Conservation (phyloP, 2,329 filamentous ascomycete genomes). For the Sarocladium strictum region DNA sequence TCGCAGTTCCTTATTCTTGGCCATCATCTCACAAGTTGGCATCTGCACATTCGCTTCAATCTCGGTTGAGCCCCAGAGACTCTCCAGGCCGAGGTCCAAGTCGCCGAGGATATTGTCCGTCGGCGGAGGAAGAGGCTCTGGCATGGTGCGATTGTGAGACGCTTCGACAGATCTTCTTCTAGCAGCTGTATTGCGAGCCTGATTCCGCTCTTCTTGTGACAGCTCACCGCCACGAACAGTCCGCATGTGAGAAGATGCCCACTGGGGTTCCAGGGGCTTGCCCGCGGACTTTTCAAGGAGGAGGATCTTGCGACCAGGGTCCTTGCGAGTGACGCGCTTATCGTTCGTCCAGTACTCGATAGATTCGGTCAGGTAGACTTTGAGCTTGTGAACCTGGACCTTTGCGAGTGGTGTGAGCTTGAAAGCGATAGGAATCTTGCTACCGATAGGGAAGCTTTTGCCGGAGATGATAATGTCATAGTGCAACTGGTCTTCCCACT, state of each 20-base stretch:
- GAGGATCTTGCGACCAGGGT: slow-evolving; percentile 76
- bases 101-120: slow-evolving; percentile 75
- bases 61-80: slow-evolving; percentile 79
- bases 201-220: slow-evolving; percentile 38
- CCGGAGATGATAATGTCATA: slow-evolving; percentile 96
- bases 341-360: slow-evolving; percentile 87
- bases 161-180: slow-evolving; percentile 50
- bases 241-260: slow-evolving; percentile 68
- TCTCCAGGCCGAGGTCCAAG: slow-evolving; percentile 62
- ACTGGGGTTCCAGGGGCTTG: slow-evolving; percentile 65
- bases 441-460: slow-evolving; percentile 86
- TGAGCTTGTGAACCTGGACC: slow-evolving; percentile 87
- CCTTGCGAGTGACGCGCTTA: slow-evolving; percentile 77
- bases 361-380: slow-evolving; percentile 85
- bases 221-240: slow-evolving; percentile 78
- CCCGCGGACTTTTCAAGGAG: slow-evolving; percentile 86
- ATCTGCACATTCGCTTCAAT: slow-evolving; percentile 93
- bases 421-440: slow-evolving; percentile 86
- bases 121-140: slow-evolving; percentile 41
- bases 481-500: slow-evolving; percentile 92
- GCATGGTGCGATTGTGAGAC: slow-evolving; percentile 29
- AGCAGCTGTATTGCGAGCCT: slow-evolving; percentile 41
- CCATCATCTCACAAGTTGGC: slow-evolving; percentile 82
- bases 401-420: slow-evolving; percentile 90
- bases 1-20: slow-evolving; percentile 58